Percentiles rank a stretch among this genome's conserved stretches.
Evolutionary conservation across 108 stramenopile genomes (phyloP).

Genomic region (Skeletonema marinoi): DNA sequence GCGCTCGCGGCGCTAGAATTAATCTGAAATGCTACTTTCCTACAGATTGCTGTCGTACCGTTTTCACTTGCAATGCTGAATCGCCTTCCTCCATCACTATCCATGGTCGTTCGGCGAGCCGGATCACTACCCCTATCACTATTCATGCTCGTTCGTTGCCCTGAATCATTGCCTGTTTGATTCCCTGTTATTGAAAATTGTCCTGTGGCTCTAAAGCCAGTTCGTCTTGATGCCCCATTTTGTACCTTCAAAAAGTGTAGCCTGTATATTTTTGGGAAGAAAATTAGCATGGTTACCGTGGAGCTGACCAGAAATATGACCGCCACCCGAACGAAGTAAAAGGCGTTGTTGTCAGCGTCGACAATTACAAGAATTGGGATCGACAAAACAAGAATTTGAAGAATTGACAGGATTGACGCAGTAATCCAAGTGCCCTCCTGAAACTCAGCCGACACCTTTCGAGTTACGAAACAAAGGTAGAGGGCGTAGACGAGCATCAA

Average conservation of each 20-base stretch:
- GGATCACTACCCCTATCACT: no score
- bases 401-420: conserved; percentile 5
- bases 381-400: conserved; percentile 1
- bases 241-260: background rate
- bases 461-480: background rate
- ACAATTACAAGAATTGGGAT: conserved; percentile 10
- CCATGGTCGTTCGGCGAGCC: no score
- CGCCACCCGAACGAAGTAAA: conserved; percentile 7
- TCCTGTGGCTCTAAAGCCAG: no score
- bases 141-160: no score
- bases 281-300: background rate
- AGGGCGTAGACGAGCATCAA: conserved; percentile 2
- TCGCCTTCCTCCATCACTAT: no score
- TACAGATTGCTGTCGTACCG: no score
- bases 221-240: no score
- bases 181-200: no score
- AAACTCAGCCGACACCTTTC: background rate
- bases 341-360: conserved; percentile 2
- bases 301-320: conserved; percentile 9
- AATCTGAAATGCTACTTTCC: no score
- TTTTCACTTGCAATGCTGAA: no score
- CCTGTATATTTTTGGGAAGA: conserved; percentile 4
- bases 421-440: conserved; percentile 7
- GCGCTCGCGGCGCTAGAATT: no score
- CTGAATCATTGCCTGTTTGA: no score